Percentiles rank a stretch among this genome's conserved stretches.
These are phyloP conservation scores for Cardiospermum halicacabum DNA, from an alignment of 345 rosid genomes.

Conservation along the genomic window DNA sequence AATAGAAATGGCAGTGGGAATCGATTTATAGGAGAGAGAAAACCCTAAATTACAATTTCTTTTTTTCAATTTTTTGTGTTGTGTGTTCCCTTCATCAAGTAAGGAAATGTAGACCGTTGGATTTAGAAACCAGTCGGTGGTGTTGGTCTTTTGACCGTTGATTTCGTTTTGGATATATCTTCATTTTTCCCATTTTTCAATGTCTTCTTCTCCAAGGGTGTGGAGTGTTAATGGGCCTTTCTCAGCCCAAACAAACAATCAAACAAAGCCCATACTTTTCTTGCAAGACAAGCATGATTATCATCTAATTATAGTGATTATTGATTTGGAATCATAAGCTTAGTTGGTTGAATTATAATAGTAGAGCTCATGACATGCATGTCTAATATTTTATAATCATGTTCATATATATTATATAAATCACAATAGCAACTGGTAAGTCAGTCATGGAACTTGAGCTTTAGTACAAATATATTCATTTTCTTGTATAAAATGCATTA, in stretches of 20 bases:
- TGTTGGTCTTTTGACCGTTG: conserved; percentile 3
- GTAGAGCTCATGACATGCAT: no score
- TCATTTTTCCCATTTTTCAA: neutral
- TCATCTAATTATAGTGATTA: neutral
- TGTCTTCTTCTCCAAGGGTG: neutral
- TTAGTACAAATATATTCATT: no score
- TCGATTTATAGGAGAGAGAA: neutral
- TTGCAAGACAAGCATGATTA: neutral
- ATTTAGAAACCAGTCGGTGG: neutral
- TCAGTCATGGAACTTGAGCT: no score
- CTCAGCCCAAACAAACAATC: neutral
- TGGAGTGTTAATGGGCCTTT: neutral
- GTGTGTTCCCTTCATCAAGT: neutral
- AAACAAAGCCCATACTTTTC: neutral
- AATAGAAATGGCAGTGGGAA: neutral
- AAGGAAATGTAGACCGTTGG: conserved; percentile 2
- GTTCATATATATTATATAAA: no score
- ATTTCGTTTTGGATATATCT: neutral
- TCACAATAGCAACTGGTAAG: no score
- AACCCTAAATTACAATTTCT: conserved; percentile 14
- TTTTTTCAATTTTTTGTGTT: neutral
- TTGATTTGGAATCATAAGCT: neutral
- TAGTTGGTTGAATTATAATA: no score
- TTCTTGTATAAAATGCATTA: neutral
- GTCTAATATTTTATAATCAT: no score